Conservation (phyloP, 768 basidiomycete species). For the Leccinum fibrillosum region DNA sequence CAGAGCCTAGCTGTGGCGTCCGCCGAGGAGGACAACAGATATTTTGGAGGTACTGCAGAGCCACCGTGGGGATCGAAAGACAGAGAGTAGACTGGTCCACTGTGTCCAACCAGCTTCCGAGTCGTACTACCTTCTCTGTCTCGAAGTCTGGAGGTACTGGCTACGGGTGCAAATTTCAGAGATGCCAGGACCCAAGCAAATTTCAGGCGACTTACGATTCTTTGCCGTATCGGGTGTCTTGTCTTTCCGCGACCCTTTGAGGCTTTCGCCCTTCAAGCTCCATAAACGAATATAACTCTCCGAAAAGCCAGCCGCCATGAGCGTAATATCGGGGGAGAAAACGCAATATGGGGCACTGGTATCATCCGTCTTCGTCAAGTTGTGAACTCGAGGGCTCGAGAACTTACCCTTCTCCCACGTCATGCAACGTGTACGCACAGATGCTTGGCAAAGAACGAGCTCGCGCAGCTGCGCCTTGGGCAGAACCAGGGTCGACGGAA, state of each 20-base stretch:
- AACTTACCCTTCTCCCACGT: slow-evolving; percentile 88
- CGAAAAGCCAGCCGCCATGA: slow-evolving; percentile 93
- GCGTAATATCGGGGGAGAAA: slow-evolving; percentile 86
- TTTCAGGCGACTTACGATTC: slow-evolving; percentile 53
- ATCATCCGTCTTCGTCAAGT: slow-evolving; percentile 11
- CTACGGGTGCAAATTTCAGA: slow-evolving; percentile 35
- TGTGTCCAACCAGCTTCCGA: slow-evolving; percentile 95
- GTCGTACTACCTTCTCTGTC: slow-evolving; percentile 80
- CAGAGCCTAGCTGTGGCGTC: slow-evolving; percentile 90
- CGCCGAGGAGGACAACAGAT: slow-evolving; percentile 88
- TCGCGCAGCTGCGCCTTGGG: slow-evolving; percentile 51
- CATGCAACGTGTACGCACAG: slow-evolving; percentile 93
- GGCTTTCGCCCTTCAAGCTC: slow-evolving; percentile 89
- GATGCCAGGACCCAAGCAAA: not conserved
- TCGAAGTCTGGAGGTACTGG: slow-evolving; percentile 52
- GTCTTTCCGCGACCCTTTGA: slow-evolving; percentile 75
- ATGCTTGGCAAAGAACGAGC: slow-evolving; percentile 83
- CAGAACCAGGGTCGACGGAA: slow-evolving; percentile 53
- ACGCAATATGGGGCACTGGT: slow-evolving; percentile 76
- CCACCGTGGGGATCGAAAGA: slow-evolving; percentile 91
- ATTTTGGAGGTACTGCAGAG: slow-evolving; percentile 79
- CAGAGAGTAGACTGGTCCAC: slow-evolving; percentile 92
- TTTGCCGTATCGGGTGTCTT: slow-evolving; percentile 62
- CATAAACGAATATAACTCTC: slow-evolving; percentile 95
- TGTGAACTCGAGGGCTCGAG: not conserved